Percentiles rank a stretch among this genome's conserved stretches.
Conservation (phyloP, 116 monocot species). For the Cymodocea nodosa region DNA sequence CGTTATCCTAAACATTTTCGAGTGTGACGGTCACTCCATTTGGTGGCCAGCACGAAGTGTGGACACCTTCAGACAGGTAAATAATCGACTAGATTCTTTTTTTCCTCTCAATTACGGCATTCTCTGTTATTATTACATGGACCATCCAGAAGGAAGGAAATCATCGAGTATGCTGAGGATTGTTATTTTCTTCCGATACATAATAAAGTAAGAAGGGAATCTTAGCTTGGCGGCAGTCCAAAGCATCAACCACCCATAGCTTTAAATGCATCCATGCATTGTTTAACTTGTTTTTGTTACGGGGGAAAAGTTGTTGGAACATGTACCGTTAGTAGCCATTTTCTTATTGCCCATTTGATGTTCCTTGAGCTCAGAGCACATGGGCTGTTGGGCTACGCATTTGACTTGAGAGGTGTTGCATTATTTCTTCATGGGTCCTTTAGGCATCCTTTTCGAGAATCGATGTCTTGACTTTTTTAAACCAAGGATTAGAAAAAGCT, state of each 20-base stretch:
- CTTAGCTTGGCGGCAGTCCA: conserved; percentile 6
- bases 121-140: not conserved
- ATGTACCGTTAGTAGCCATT: not conserved
- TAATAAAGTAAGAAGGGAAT: conserved; percentile 11
- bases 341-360: conserved; percentile 3
- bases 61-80: not conserved
- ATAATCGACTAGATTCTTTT: not conserved
- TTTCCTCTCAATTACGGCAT: not conserved
- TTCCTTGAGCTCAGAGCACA: conserved; percentile 12
- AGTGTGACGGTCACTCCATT: not conserved
- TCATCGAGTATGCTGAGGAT: not conserved
- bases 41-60: not conserved
- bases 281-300: not conserved
- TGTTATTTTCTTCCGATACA: not conserved
- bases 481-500: not conserved
- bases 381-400: conserved; percentile 16
- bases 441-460: conserved; percentile 8
- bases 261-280: not conserved
- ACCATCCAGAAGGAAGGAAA: not conserved
- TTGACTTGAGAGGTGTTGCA: conserved; percentile 11
- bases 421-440: not conserved
- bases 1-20: not conserved
- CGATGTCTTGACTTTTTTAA: conserved; percentile 15
- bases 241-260: too few species aligned
- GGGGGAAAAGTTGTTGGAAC: not conserved